Conservation (phyloP, 176 grass and related monocot species). For the Triticum turgidum region DNA sequence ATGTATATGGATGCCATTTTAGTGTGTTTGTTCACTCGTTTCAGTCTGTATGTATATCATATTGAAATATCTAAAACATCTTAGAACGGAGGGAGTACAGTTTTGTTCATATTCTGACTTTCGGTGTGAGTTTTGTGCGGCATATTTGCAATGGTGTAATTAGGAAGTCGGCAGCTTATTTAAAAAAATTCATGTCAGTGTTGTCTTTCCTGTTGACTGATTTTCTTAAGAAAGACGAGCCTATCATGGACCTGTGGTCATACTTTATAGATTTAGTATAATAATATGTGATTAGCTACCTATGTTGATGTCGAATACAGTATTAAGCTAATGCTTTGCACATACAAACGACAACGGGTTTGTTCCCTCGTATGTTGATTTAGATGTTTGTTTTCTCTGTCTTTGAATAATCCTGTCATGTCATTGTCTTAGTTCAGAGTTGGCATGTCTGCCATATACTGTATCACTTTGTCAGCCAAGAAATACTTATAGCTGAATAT, state of each 20-base stretch:
- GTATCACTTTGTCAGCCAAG: background rate
- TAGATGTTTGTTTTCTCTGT: background rate
- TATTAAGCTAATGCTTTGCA: conserved; percentile 15
- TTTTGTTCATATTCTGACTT: background rate
- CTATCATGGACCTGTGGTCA: background rate
- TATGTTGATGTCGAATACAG: conserved; percentile 14
- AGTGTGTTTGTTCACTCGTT: too few species aligned
- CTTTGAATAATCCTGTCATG: background rate
- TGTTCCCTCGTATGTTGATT: background rate
- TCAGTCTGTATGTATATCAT: too few species aligned
- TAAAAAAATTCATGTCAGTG: conserved; percentile 2
- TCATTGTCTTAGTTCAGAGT: background rate
- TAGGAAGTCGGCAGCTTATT: background rate
- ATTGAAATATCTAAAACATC: too few species aligned
- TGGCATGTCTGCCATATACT: background rate
- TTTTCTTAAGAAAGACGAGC: background rate
- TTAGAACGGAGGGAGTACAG: too few species aligned
- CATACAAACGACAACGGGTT: background rate
- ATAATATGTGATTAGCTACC: conserved; percentile 11
- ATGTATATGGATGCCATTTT: too few species aligned
- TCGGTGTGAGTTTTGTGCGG: background rate
- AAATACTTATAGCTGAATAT: conserved; percentile 13
- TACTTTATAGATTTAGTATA: conserved; percentile 15
- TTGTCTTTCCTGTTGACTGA: background rate
- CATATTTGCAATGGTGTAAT: background rate